These are phyloP conservation scores for Gossypium gossypioides DNA, from an alignment of 441 rosid genomes.

Conservation along the genomic window DNA sequence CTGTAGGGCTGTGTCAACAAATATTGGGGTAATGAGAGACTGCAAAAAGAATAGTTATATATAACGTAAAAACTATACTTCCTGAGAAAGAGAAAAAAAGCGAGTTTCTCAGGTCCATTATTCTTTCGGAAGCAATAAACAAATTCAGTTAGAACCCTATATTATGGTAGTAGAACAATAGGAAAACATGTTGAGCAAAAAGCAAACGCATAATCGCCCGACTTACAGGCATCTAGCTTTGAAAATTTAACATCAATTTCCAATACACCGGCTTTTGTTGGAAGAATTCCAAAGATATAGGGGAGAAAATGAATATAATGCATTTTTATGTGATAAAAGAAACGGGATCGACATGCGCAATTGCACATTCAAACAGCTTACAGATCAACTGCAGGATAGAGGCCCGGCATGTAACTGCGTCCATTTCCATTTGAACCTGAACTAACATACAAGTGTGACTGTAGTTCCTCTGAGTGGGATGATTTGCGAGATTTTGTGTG, in stretches of 20 bases:
- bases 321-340: background rate
- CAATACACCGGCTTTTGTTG: conserved; percentile 8
- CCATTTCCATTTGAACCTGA: conserved; percentile 14
- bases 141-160: conserved; percentile 21
- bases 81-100: background rate
- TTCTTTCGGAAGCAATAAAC: conserved; percentile 19
- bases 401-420: conserved; percentile 12
- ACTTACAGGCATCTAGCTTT: background rate
- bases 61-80: background rate
- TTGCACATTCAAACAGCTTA: conserved; percentile 14
- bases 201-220: conserved; percentile 8
- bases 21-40: background rate
- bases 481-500: conserved; percentile 46
- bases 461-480: conserved; percentile 59
- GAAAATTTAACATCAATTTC: background rate
- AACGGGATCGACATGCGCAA: background rate
- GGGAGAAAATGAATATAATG: conserved; percentile 9
- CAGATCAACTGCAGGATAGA: conserved; percentile 10
- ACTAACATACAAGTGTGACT: conserved; percentile 28
- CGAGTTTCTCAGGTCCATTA: conserved; percentile 18
- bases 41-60: background rate
- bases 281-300: conserved; percentile 10
- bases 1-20: background rate
- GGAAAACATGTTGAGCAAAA: conserved; percentile 1
- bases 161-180: conserved; percentile 2